phyloP scores from a whole-genome alignment of 805 yeast species.

The Sugiyamaella lignohabitans region DNA sequence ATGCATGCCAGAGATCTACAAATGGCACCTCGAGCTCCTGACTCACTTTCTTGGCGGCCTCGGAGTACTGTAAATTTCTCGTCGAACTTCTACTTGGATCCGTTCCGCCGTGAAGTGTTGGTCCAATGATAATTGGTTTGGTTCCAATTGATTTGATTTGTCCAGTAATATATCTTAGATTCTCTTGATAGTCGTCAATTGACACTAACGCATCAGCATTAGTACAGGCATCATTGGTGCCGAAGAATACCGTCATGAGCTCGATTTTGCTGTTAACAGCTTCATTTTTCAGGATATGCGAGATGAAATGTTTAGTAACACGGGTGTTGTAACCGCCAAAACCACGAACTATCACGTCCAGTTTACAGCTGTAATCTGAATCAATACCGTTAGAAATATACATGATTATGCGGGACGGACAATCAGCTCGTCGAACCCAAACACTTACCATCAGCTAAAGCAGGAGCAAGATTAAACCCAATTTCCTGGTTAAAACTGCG shows the following conservation, averaged over 20 bases:
- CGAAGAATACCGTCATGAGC: slow-evolving; percentile 54
- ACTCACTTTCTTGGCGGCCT: slow-evolving; percentile 44
- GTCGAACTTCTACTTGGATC: slow-evolving; percentile 31
- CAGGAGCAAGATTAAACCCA: slow-evolving; percentile 46
- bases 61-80: slow-evolving; percentile 44
- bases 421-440: background rate
- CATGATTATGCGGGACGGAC: background rate
- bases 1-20: slow-evolving; percentile 46
- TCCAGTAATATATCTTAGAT: slow-evolving; percentile 41
- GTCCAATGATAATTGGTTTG: slow-evolving; percentile 55
- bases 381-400: background rate
- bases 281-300: slow-evolving; percentile 45
- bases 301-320: slow-evolving; percentile 47
- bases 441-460: slow-evolving; percentile 40
- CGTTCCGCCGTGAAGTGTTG: slow-evolving; percentile 42
- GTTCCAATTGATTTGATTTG: slow-evolving; percentile 38
- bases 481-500: slow-evolving; percentile 38
- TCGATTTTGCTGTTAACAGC: slow-evolving; percentile 32
- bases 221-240: slow-evolving; percentile 67
- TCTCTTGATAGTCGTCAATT: slow-evolving; percentile 42
- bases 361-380: slow-evolving; percentile 35
- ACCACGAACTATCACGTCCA: slow-evolving; percentile 71
- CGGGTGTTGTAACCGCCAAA: slow-evolving; percentile 69
- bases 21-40: slow-evolving; percentile 43
- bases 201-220: slow-evolving; percentile 43